phyloP scores from a whole-genome alignment of 257 asterid species.

The Solanum piurae region DNA sequence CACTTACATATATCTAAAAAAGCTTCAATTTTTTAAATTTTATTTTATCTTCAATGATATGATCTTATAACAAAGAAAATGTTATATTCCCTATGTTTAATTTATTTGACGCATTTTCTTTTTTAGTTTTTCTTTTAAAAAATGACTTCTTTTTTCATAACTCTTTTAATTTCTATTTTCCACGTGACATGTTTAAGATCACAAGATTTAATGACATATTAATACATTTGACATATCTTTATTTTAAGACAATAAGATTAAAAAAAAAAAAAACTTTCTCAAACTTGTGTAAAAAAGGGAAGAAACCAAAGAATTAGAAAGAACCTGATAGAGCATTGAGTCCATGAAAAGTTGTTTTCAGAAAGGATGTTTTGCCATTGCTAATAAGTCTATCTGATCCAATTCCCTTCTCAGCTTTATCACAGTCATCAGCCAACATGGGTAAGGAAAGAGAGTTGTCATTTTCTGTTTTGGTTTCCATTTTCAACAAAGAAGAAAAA shows the following conservation, averaged over 20 bases:
- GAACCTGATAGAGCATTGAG: neutral
- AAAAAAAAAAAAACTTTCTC: no score
- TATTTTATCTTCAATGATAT: neutral
- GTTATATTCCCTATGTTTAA: neutral
- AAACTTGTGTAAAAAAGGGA: no score
- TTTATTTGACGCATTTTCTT: no score
- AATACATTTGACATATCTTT: no score
- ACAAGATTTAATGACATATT: no score
- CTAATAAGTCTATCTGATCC: neutral
- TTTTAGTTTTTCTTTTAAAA: no score
- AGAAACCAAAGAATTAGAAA: no score
- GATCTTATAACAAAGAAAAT: neutral
- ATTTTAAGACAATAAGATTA: no score
- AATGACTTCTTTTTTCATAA: no score
- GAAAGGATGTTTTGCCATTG: neutral
- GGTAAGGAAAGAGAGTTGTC: neutral
- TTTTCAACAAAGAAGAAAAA: neutral
- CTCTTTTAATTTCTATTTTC: no score
- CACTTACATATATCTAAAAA: neutral
- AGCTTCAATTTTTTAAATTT: neutral
- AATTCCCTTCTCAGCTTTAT: neutral
- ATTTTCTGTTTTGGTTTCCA: neutral
- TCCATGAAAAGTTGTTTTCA: neutral
- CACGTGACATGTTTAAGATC: no score
- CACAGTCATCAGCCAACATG: neutral